Evolutionary conservation across 1,284 basidiomycete species (phyloP).

Genomic region (Boletus sp.): DNA sequence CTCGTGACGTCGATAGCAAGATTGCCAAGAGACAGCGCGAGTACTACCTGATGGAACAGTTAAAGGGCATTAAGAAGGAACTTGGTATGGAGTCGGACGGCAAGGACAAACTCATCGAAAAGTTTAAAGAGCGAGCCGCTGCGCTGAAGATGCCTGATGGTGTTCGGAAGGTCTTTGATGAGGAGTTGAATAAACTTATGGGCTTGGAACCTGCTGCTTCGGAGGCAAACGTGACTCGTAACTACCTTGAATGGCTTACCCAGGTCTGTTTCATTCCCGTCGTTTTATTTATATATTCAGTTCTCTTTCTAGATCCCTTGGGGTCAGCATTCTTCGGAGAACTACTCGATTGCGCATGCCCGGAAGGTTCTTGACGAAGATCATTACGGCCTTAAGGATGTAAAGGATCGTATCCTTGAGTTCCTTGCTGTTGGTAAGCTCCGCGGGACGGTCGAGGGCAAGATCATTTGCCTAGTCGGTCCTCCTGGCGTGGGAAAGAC

Average conservation of each 20-base stretch:
- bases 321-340: slow-evolving; percentile 93
- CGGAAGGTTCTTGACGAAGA: slow-evolving; percentile 88
- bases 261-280: slow-evolving; percentile 45
- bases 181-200: slow-evolving; percentile 91
- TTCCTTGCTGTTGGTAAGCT: slow-evolving; percentile 98
- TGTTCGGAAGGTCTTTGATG: slow-evolving; percentile 94
- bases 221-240: slow-evolving; percentile 95
- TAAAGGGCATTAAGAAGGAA: slow-evolving; percentile 99
- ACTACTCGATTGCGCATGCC: slow-evolving; percentile 87
- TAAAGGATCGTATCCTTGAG: slow-evolving; percentile 96
- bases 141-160: slow-evolving; percentile 89
- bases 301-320: slow-evolving; percentile 71
- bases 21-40: slow-evolving; percentile 97
- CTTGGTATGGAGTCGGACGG: slow-evolving; percentile 96
- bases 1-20: slow-evolving; percentile 92
- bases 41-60: slow-evolving; percentile 98
- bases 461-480: slow-evolving; percentile 95
- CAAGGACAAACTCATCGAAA: slow-evolving; percentile 96
- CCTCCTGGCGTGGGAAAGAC: slow-evolving; percentile 98
- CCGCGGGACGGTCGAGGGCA: slow-evolving; percentile 94
- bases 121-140: slow-evolving; percentile 90
- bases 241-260: slow-evolving; percentile 95
- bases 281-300: slow-evolving; percentile 2
- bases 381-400: slow-evolving; percentile 93
- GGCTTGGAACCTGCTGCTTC: slow-evolving; percentile 90